These are phyloP conservation scores for Agaricales sp. DNA, from an alignment of 1,284 basidiomycete species.

Conservation along the genomic window DNA sequence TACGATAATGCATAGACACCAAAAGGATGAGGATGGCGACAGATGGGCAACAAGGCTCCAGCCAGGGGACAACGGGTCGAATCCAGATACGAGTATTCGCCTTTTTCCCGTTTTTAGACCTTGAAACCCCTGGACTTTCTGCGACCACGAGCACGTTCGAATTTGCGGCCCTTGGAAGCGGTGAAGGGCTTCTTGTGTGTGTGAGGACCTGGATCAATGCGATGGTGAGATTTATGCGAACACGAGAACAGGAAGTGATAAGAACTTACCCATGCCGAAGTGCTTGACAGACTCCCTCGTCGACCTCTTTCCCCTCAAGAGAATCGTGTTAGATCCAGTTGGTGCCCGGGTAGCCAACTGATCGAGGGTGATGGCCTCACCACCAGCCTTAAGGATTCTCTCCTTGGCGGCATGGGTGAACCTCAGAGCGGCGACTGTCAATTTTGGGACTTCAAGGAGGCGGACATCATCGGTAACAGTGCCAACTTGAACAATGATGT, in stretches of 20 bases:
- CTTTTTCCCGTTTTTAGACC: constrained; percentile 50
- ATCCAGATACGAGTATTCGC: too few relatives aligned
- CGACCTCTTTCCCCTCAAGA: constrained; percentile 89
- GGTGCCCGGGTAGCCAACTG: constrained; percentile 93
- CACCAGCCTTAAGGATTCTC: constrained; percentile 92
- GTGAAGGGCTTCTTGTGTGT: constrained; percentile 95
- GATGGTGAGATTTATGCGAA: constrained; percentile 11
- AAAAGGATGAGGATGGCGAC: too few relatives aligned
- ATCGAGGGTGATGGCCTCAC: constrained; percentile 92
- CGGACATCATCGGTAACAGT: constrained; percentile 97
- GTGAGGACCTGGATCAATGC: constrained; percentile 45
- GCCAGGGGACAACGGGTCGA: too few relatives aligned
- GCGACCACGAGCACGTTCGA: constrained; percentile 87
- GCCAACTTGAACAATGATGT: constrained; percentile 87
- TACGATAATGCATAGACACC: too few relatives aligned
- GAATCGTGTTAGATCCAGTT: constrained; percentile 91
- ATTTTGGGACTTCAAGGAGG: constrained; percentile 79
- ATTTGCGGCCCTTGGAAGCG: constrained; percentile 94
- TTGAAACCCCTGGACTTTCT: constrained; percentile 90
- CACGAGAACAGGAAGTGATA: constrained; percentile 15
- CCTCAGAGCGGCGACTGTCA: constrained; percentile 89
- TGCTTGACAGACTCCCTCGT: constrained; percentile 92
- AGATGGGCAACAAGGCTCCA: too few relatives aligned
- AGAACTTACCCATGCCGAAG: constrained; percentile 77
- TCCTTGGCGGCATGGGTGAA: constrained; percentile 92